phyloP scores from a whole-genome alignment of 2,329 filamentous ascomycete genomes.

The Trichoderma asperellum region DNA sequence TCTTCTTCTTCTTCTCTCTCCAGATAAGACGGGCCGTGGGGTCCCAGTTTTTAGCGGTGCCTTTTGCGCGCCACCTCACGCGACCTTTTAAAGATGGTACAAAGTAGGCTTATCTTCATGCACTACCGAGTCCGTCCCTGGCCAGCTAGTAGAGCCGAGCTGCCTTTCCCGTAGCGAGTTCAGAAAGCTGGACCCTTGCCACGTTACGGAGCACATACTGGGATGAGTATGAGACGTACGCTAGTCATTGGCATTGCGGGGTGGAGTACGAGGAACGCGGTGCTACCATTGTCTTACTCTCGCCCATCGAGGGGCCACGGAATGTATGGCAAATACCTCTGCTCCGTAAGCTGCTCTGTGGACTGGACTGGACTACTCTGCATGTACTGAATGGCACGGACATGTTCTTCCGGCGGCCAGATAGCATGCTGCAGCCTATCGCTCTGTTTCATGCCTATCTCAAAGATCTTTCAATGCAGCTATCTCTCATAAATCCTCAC shows the following conservation, averaged over 20 bases:
- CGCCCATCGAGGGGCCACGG: background rate
- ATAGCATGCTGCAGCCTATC: background rate
- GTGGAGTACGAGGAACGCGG: conserved; percentile 9
- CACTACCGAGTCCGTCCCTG: background rate
- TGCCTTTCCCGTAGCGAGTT: conserved; percentile 10
- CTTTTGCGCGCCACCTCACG: conserved; percentile 16
- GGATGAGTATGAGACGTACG: background rate
- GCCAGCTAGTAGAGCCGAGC: background rate
- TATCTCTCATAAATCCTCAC: background rate
- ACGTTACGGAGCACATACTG: background rate
- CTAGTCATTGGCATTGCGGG: conserved; percentile 11
- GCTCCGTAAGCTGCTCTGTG: too few species aligned
- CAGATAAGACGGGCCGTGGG: conserved; percentile 8
- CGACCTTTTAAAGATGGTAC: background rate
- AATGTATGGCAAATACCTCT: background rate
- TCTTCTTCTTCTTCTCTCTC: background rate
- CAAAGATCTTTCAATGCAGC: background rate
- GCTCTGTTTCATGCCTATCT: background rate
- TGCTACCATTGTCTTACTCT: background rate
- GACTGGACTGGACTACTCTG: too few species aligned
- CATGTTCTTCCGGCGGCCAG: background rate
- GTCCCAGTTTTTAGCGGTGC: background rate
- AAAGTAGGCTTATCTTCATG: conserved; percentile 15
- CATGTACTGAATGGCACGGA: background rate
- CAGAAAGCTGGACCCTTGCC: background rate